A percentile compares a stretch with the other conserved stretches of the same genome.
phyloP scores from a whole-genome alignment of 2,329 filamentous ascomycete species.

The Cladosporium sphaerospermum region DNA sequence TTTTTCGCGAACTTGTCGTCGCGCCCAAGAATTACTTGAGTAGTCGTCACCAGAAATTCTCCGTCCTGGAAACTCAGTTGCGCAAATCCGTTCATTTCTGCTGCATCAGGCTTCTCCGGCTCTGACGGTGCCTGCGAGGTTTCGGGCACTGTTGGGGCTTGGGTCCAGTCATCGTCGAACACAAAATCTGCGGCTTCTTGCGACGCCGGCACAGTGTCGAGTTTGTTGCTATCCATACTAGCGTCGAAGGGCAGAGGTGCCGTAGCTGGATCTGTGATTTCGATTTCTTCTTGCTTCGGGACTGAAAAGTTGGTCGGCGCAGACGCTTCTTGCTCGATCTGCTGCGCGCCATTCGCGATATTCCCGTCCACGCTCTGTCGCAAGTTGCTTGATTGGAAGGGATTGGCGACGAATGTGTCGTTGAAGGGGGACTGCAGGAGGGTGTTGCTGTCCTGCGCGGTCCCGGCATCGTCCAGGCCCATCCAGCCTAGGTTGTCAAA shows the following conservation, averaged over 20 bases:
- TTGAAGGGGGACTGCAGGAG: conserved; percentile 7
- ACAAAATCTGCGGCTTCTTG: conserved; percentile 1
- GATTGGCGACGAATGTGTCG: conserved; percentile 8
- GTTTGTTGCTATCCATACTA: conserved; percentile 3
- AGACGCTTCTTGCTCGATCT: not conserved
- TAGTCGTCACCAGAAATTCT: conserved; percentile 72
- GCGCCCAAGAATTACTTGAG: conserved; percentile 64
- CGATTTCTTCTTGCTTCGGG: not conserved
- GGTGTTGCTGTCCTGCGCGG: not conserved
- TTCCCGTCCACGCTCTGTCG: conserved; percentile 11
- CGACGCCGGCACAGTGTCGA: not conserved
- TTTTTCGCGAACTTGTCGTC: conserved; percentile 37
- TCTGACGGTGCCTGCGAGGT: conserved; percentile 4
- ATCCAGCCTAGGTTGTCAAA: conserved; percentile 8
- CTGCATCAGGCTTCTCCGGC: conserved; percentile 8
- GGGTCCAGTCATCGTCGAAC: conserved; percentile 2
- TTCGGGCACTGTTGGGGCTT: not conserved
- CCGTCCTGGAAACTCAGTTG: conserved; percentile 69
- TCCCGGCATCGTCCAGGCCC: conserved; percentile 5
- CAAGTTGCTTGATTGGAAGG: conserved; percentile 14
- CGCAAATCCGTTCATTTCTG: conserved; percentile 53
- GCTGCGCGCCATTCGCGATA: not conserved
- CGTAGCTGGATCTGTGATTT: not conserved
- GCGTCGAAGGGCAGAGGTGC: not conserved
- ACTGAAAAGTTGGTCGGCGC: conserved; percentile 4